A percentile compares a stretch with the other conserved stretches of the same genome.
These are phyloP conservation scores for Apiotrichum mycotoxinovorans DNA, from an alignment of 1,284 basidiomycete genomes.

Conservation along the genomic window DNA sequence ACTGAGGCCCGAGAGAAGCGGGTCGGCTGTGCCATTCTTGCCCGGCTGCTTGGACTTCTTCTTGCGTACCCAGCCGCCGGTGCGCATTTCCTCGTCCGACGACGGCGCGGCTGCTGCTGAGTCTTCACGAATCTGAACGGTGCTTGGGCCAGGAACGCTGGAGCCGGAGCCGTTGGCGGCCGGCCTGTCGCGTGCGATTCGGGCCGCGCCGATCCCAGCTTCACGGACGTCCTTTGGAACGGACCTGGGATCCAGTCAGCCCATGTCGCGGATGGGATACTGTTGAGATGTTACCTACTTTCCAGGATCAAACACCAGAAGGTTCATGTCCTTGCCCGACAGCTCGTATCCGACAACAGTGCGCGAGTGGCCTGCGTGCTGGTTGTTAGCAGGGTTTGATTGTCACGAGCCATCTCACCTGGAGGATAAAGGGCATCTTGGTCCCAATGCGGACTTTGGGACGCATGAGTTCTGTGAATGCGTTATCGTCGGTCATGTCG, in stretches of 20 bases:
- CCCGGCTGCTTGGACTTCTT: constrained; percentile 16
- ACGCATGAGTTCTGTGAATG: constrained; percentile 32
- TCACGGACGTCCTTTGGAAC: constrained; percentile 45
- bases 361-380: constrained; percentile 78
- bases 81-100: constrained; percentile 38
- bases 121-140: constrained; percentile 7
- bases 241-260: constrained; percentile 22
- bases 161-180: not conserved
- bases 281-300: constrained; percentile 54
- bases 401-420: constrained; percentile 32
- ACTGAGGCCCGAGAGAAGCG: constrained; percentile 46
- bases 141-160: not conserved
- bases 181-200: constrained; percentile 22
- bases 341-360: constrained; percentile 77
- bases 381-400: constrained; percentile 29
- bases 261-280: not conserved
- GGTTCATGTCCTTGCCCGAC: constrained; percentile 56
- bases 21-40: constrained; percentile 9
- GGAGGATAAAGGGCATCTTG: constrained; percentile 71
- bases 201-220: constrained; percentile 30
- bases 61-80: constrained; percentile 44
- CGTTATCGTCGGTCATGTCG: not conserved
- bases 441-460: constrained; percentile 53
- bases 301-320: constrained; percentile 76
- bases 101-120: constrained; percentile 15